Percentiles rank a stretch among this genome's conserved stretches.
Conservation (phyloP, 257 asterid species). For the Thymus mandschuricus region DNA sequence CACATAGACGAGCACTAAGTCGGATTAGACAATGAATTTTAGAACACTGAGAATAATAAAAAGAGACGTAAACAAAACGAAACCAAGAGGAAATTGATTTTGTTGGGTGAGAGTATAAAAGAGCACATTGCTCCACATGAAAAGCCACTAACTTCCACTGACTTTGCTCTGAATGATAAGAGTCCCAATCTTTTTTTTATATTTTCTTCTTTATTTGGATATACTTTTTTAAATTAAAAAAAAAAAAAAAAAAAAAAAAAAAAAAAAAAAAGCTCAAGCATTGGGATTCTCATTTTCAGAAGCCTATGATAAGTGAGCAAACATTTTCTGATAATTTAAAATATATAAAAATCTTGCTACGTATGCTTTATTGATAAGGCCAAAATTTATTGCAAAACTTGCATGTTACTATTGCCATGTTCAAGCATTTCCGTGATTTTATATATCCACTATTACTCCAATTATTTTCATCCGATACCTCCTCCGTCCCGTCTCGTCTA, state of each 20-base stretch:
- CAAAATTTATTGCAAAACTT: slow-evolving; percentile 30
- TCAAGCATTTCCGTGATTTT: slow-evolving; percentile 21
- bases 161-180: slow-evolving; percentile 52
- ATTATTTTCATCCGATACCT: no score
- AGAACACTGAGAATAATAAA: neutral
- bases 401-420: slow-evolving; percentile 48
- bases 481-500: no score
- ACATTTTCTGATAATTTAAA: slow-evolving; percentile 13
- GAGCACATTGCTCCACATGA: slow-evolving; percentile 53
- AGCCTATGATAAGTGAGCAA: slow-evolving; percentile 37
- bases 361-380: slow-evolving; percentile 34
- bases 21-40: no score
- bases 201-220: slow-evolving; percentile 40
- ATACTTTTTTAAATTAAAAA: slow-evolving; percentile 7
- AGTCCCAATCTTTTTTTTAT: slow-evolving; percentile 29
- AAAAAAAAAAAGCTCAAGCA: slow-evolving; percentile 33
- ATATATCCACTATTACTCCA: neutral
- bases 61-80: no score
- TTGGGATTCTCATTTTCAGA: slow-evolving; percentile 67
- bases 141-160: slow-evolving; percentile 55
- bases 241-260: no score
- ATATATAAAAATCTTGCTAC: slow-evolving; percentile 1
- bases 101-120: slow-evolving; percentile 26
- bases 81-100: neutral
- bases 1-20: no score